These are phyloP conservation scores for Phytopythium mirpurense DNA, from an alignment of 352 stramenopile species.

Conservation along the genomic window DNA sequence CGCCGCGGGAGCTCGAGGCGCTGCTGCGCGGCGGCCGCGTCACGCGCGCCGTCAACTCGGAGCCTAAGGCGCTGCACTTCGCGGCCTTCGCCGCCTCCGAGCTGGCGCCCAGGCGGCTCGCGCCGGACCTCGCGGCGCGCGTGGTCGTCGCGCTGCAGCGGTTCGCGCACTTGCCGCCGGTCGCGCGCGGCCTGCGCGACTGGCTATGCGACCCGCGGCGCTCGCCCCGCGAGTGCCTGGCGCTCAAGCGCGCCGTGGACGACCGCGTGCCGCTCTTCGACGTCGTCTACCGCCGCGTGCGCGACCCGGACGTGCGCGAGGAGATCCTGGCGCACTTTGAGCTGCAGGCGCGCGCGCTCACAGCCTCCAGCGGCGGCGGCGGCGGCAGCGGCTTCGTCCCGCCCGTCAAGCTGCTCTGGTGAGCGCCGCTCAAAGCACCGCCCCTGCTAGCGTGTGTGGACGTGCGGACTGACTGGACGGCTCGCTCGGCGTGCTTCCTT, in stretches of 20 bases:
- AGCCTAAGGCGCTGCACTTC: conserved; percentile 75
- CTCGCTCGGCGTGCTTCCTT: neutral
- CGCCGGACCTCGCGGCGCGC: conserved; percentile 29
- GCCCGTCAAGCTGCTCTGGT: conserved; percentile 73
- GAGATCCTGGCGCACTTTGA: conserved; percentile 65
- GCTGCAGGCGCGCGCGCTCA: conserved; percentile 30
- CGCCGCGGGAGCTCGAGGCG: conserved; percentile 46
- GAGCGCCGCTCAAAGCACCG: too few relatives aligned
- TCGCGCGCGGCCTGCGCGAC: conserved; percentile 46
- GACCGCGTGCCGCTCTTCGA: conserved; percentile 60
- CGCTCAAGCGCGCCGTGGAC: conserved; percentile 69
- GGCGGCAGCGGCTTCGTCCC: conserved; percentile 25
- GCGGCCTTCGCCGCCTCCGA: conserved; percentile 39
- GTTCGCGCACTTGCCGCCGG: conserved; percentile 37
- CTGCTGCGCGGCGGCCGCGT: conserved; percentile 50
- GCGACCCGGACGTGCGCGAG: conserved; percentile 32
- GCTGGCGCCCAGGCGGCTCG: conserved; percentile 34
- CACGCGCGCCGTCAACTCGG: conserved; percentile 55
- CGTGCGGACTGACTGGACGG: neutral
- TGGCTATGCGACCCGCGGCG: conserved; percentile 47
- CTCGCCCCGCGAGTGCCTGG: conserved; percentile 29
- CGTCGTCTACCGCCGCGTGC: conserved; percentile 62
- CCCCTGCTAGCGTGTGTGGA: neutral
- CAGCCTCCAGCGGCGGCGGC: conserved; percentile 1
- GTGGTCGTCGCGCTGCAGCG: conserved; percentile 55